Evolutionary conservation across 192 early-diverging fungal species (phyloP).

Genomic region (Phycomyces nitens): DNA sequence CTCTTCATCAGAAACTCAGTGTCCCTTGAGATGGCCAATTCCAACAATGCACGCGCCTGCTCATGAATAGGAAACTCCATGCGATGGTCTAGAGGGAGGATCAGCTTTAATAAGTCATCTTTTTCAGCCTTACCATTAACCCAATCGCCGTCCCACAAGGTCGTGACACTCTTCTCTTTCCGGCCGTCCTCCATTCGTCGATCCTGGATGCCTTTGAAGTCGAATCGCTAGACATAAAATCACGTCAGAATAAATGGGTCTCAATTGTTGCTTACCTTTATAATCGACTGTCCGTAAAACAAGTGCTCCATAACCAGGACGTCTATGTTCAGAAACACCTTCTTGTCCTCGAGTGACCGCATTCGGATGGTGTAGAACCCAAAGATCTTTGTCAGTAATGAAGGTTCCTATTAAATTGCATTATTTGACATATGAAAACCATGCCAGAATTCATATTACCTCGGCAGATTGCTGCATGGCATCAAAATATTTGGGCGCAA

Average conservation of each 20-base stretch:
- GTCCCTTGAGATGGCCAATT: constrained; percentile 83
- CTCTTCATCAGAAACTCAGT: constrained; percentile 86
- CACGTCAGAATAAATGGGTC: constrained; percentile 27
- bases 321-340: constrained; percentile 68
- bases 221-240: constrained; percentile 53
- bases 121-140: constrained; percentile 46
- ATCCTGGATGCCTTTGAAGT: constrained; percentile 74
- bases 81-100: constrained; percentile 36
- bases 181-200: constrained; percentile 46
- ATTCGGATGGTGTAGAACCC: constrained; percentile 86
- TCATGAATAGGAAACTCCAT: constrained; percentile 72
- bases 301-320: constrained; percentile 94
- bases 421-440: constrained; percentile 1
- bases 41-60: constrained; percentile 80
- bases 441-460: constrained; percentile 13
- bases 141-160: constrained; percentile 72
- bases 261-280: constrained; percentile 57
- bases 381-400: constrained; percentile 82
- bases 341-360: constrained; percentile 67
- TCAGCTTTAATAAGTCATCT: not conserved
- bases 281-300: constrained; percentile 72
- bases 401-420: constrained; percentile 44
- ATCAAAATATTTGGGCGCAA: constrained; percentile 90
- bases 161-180: constrained; percentile 35
- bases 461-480: constrained; percentile 65